phyloP scores from a whole-genome alignment of 2,329 filamentous ascomycete genomes.

The Orbilia quercus region DNA sequence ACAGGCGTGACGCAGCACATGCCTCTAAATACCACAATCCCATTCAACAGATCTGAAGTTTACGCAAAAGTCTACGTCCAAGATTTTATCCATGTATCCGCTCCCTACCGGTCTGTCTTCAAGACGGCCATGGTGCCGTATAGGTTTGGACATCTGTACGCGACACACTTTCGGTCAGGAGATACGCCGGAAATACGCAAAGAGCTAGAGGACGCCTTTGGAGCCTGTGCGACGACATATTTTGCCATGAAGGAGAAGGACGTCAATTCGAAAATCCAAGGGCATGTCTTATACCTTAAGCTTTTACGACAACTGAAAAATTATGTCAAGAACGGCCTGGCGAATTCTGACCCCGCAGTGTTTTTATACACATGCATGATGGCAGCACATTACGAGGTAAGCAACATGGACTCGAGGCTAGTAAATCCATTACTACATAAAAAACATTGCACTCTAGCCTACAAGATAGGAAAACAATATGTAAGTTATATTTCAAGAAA shows the following conservation, averaged over 20 bases:
- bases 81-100: slow-evolving; percentile 55
- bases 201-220: slow-evolving; percentile 49
- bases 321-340: slow-evolving; percentile 50
- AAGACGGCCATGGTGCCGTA: slow-evolving; percentile 54
- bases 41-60: slow-evolving; percentile 38
- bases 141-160: slow-evolving; percentile 48
- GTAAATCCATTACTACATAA: no score
- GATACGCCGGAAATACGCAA: slow-evolving; percentile 51
- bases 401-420: no score
- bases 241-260: slow-evolving; percentile 50
- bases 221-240: slow-evolving; percentile 48
- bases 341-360: slow-evolving; percentile 50
- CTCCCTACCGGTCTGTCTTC: slow-evolving; percentile 42
- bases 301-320: slow-evolving; percentile 47
- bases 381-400: slow-evolving; percentile 54
- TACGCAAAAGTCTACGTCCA: slow-evolving; percentile 53
- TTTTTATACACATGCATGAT: slow-evolving; percentile 56
- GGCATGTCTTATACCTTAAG: slow-evolving; percentile 46
- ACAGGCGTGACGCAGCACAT: slow-evolving; percentile 19
- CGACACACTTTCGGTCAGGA: slow-evolving; percentile 48
- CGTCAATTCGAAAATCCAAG: slow-evolving; percentile 50
- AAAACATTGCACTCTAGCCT: no score
- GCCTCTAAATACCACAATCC: slow-evolving; percentile 39
- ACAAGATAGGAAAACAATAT: no score
- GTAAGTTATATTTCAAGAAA: no score